These are phyloP conservation scores for Purpureocillium lavendulum DNA, from an alignment of 2,329 filamentous ascomycete species.

Conservation along the genomic window DNA sequence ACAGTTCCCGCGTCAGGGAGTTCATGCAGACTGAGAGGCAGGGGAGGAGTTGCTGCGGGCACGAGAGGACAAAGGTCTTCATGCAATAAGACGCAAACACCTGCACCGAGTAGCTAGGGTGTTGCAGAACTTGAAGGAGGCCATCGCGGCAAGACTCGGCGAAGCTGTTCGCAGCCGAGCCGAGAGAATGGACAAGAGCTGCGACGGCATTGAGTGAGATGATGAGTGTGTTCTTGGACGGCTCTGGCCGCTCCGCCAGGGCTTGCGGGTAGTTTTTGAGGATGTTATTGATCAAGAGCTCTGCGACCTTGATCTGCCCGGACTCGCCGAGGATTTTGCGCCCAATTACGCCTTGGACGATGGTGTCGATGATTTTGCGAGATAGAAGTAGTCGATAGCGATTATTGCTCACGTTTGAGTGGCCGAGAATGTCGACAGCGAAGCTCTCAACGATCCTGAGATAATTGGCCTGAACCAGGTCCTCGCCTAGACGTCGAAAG, in stretches of 20 bases:
- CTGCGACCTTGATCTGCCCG: conserved; percentile 76
- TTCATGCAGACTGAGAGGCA: conserved; percentile 96
- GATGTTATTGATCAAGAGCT: conserved; percentile 74
- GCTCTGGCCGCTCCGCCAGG: conserved; percentile 78
- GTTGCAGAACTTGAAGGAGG: conserved; percentile 80
- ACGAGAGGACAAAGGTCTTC: conserved; percentile 80
- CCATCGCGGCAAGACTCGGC: conserved; percentile 81
- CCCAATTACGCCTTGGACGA: conserved; percentile 78
- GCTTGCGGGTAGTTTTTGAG: conserved; percentile 92
- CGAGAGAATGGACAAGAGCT: conserved; percentile 69
- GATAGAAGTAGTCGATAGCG: conserved; percentile 81
- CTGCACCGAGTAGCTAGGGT: conserved; percentile 94
- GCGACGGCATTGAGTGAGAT: conserved; percentile 71
- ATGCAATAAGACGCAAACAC: conserved; percentile 81
- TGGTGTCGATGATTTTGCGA: conserved; percentile 72
- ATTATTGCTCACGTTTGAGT: conserved; percentile 68
- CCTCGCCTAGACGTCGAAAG: conserved; percentile 70
- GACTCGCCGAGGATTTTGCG: conserved; percentile 78
- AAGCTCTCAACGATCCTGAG: conserved; percentile 72
- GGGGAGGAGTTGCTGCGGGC: conserved; percentile 82
- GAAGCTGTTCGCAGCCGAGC: conserved; percentile 71
- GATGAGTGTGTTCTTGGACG: conserved; percentile 77
- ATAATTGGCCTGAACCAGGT: conserved; percentile 76
- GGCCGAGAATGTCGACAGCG: conserved; percentile 70
- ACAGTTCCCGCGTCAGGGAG: conserved; percentile 79